A percentile compares a stretch with the other conserved stretches of the same genome.
These are phyloP conservation scores for Lactifluus pinguis DNA, from an alignment of 768 basidiomycete species.

Conservation along the genomic window DNA sequence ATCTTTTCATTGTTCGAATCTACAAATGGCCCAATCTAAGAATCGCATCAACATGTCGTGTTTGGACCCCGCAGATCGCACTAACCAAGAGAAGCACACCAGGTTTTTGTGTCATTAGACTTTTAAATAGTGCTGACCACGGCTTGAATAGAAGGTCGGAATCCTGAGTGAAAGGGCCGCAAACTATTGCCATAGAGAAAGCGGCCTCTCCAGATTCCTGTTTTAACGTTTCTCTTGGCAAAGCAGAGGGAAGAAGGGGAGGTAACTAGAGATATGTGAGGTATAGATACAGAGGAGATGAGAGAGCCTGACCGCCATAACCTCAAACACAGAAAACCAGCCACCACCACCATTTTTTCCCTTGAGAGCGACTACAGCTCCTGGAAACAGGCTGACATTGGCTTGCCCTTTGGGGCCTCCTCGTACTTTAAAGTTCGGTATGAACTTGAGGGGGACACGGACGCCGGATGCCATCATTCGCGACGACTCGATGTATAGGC, in stretches of 20 bases:
- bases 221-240: conserved; percentile 27
- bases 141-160: conserved; percentile 67
- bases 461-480: conserved; percentile 64
- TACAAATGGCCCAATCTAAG: conserved; percentile 86
- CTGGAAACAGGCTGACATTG: conserved; percentile 76
- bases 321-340: conserved; percentile 75
- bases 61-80: neutral
- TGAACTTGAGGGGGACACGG: conserved; percentile 63
- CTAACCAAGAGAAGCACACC: conserved; percentile 70
- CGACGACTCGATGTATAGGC: conserved; percentile 76
- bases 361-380: conserved; percentile 75
- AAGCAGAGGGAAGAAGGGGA: conserved; percentile 36
- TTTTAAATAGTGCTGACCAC: conserved; percentile 53
- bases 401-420: conserved; percentile 52
- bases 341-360: conserved; percentile 89
- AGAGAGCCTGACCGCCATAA: conserved; percentile 55
- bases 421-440: conserved; percentile 54
- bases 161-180: conserved; percentile 83
- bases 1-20: conserved; percentile 69
- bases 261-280: conserved; percentile 43
- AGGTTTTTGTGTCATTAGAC: conserved; percentile 57
- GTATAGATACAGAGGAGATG: neutral
- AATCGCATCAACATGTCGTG: neutral
- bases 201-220: conserved; percentile 35
- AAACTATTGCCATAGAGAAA: conserved; percentile 62